Conservation (phyloP, 208 protist genomes). For the Crithidia brevicula region DNA sequence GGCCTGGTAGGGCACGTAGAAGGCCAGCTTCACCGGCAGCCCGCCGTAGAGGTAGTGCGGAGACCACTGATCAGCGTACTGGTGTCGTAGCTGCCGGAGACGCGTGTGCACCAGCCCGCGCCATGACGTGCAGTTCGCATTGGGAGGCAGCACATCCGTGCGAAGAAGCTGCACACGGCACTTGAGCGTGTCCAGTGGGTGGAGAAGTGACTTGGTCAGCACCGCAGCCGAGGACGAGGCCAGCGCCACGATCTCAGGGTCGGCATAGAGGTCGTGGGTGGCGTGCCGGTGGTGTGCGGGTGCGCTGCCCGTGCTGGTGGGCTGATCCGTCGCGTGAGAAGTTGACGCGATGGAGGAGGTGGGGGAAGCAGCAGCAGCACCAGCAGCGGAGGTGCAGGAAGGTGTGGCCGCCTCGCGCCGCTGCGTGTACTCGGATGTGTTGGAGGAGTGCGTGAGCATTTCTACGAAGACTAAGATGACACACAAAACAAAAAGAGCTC, state of each 20-base stretch:
- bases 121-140: background rate
- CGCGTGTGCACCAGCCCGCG: slow-evolving; percentile 7
- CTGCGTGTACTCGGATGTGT: background rate
- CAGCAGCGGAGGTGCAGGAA: background rate
- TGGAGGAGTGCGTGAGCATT: background rate
- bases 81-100: slow-evolving; percentile 29
- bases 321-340: too few relatives aligned
- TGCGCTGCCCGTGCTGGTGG: background rate
- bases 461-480: background rate
- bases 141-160: slow-evolving; percentile 15
- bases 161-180: slow-evolving; percentile 70
- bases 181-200: slow-evolving; percentile 87
- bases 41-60: slow-evolving; percentile 71
- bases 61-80: slow-evolving; percentile 69
- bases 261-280: background rate
- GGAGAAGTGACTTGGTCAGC: slow-evolving; percentile 72
- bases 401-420: background rate
- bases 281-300: background rate
- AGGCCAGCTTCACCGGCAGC: slow-evolving; percentile 67
- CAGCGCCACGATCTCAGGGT: slow-evolving; percentile 37
- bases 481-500: background rate
- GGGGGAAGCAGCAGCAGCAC: too few relatives aligned
- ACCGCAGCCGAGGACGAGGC: slow-evolving; percentile 57
- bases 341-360: too few relatives aligned
- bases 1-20: slow-evolving; percentile 83